A percentile compares a stretch with the other conserved stretches of the same genome.
phyloP scores from a whole-genome alignment of 192 early-diverging fungal species.

The Backusella sp. region DNA sequence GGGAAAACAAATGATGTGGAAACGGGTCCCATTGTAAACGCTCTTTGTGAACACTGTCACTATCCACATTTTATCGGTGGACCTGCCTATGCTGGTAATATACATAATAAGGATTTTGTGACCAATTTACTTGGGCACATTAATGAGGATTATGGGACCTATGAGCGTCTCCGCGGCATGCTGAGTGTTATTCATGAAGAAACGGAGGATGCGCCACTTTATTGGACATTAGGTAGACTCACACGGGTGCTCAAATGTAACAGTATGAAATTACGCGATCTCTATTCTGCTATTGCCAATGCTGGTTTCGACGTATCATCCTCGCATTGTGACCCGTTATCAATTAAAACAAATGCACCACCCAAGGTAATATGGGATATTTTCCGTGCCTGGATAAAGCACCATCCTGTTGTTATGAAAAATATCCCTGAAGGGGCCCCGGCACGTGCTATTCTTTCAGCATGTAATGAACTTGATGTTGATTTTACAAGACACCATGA shows the following conservation, averaged over 20 bases:
- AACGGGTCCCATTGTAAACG: slow-evolving; percentile 61
- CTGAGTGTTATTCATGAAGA: slow-evolving; percentile 83
- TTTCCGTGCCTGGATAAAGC: slow-evolving; percentile 73
- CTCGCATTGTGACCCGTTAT: slow-evolving; percentile 74
- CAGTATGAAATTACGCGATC: slow-evolving; percentile 65
- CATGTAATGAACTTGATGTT: slow-evolving; percentile 53
- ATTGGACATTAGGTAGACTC: slow-evolving; percentile 72
- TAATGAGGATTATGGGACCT: slow-evolving; percentile 72
- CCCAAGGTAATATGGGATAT: slow-evolving; percentile 88
- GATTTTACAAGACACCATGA: slow-evolving; percentile 75
- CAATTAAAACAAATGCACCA: slow-evolving; percentile 95
- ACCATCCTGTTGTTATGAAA: slow-evolving; percentile 65
- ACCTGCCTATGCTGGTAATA: slow-evolving; percentile 81
- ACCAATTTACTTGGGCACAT: slow-evolving; percentile 75
- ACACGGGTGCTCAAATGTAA: slow-evolving; percentile 70
- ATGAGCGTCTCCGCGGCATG: slow-evolving; percentile 92
- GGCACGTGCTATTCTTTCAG: slow-evolving; percentile 64
- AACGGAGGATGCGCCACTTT: slow-evolving; percentile 76
- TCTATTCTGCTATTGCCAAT: slow-evolving; percentile 87
- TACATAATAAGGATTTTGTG: slow-evolving; percentile 88
- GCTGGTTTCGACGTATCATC: slow-evolving; percentile 84
- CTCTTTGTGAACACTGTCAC: slow-evolving; percentile 74
- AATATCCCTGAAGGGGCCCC: slow-evolving; percentile 65
- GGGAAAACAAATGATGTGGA: slow-evolving; percentile 65
- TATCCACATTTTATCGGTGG: slow-evolving; percentile 81